Conservation (phyloP, 2,329 filamentous ascomycete species). For the Colletotrichum karsti region DNA sequence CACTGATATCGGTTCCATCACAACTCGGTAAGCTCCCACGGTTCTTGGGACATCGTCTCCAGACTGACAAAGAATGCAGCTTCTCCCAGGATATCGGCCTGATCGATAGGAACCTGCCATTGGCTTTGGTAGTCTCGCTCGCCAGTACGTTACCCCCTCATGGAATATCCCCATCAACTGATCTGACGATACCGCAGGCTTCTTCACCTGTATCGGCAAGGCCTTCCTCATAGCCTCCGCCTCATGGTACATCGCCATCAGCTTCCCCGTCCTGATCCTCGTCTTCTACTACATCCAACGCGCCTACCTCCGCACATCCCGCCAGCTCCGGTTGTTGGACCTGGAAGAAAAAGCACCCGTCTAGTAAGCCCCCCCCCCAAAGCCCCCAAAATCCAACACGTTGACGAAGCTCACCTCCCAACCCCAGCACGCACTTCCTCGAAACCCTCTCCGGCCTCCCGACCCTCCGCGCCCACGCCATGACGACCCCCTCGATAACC, state of each 20-base stretch:
- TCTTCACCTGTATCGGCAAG: constrained; percentile 41
- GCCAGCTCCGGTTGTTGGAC: constrained; percentile 51
- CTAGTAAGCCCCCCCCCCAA: constrained; percentile 41
- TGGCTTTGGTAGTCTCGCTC: constrained; percentile 32
- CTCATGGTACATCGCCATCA: constrained; percentile 49
- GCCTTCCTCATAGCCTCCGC: constrained; percentile 48
- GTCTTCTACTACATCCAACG: constrained; percentile 43
- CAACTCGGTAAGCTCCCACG: constrained; percentile 32
- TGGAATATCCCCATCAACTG: neutral
- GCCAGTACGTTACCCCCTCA: constrained; percentile 9
- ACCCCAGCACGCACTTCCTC: constrained; percentile 42
- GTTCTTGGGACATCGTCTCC: neutral
- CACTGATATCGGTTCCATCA: constrained; percentile 34
- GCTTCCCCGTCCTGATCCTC: constrained; percentile 37
- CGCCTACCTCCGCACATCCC: constrained; percentile 51
- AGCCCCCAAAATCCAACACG: neutral
- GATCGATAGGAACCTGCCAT: constrained; percentile 34
- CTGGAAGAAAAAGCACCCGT: constrained; percentile 51
- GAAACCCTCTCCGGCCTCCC: constrained; percentile 57
- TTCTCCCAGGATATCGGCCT: constrained; percentile 37
- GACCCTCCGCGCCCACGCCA: constrained; percentile 64
- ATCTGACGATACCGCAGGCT: neutral
- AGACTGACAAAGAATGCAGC: neutral
- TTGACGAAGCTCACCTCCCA: neutral
- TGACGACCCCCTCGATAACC: constrained; percentile 51